These are phyloP conservation scores for Phytophthora quininea DNA, from an alignment of 352 stramenopile genomes.

Conservation along the genomic window DNA sequence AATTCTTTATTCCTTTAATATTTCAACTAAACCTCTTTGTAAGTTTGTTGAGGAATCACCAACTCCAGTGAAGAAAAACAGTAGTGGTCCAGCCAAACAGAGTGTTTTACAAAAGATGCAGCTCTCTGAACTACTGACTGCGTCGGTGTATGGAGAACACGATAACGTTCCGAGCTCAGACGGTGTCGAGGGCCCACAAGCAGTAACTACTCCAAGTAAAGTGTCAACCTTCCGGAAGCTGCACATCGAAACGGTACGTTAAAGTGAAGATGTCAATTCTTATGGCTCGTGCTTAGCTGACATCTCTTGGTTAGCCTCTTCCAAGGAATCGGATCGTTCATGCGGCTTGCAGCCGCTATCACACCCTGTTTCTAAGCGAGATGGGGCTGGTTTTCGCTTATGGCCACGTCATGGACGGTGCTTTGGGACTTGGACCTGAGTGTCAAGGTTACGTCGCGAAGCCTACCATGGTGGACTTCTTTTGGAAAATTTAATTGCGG, in stretches of 20 bases:
- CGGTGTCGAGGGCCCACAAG: not conserved
- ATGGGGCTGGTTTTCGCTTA: slow-evolving; percentile 68
- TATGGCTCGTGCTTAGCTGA: not conserved
- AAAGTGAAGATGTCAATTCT: not conserved
- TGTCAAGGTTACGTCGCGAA: slow-evolving; percentile 24
- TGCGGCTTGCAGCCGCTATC: slow-evolving; percentile 59
- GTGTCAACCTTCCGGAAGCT: slow-evolving; percentile 26
- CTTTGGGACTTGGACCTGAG: slow-evolving; percentile 45
- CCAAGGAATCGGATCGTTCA: slow-evolving; percentile 66
- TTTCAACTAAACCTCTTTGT: no score
- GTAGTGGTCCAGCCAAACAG: not conserved
- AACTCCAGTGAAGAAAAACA: not conserved
- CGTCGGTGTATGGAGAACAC: slow-evolving; percentile 23
- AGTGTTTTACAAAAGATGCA: not conserved
- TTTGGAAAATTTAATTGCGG: slow-evolving; percentile 52
- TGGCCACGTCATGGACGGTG: slow-evolving; percentile 56
- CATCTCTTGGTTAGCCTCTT: slow-evolving; percentile 37
- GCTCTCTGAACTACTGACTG: slow-evolving; percentile 20
- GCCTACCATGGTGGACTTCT: slow-evolving; percentile 56
- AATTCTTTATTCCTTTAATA: no score
- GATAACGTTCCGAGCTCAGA: slow-evolving; percentile 12
- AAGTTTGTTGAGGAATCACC: not conserved
- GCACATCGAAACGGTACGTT: slow-evolving; percentile 44
- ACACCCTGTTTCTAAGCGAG: slow-evolving; percentile 72
- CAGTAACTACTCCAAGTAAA: not conserved